Base-by-base conservation (phyloP, 2,329 filamentous ascomycete species). In the Colletotrichum truncatum region DNA sequence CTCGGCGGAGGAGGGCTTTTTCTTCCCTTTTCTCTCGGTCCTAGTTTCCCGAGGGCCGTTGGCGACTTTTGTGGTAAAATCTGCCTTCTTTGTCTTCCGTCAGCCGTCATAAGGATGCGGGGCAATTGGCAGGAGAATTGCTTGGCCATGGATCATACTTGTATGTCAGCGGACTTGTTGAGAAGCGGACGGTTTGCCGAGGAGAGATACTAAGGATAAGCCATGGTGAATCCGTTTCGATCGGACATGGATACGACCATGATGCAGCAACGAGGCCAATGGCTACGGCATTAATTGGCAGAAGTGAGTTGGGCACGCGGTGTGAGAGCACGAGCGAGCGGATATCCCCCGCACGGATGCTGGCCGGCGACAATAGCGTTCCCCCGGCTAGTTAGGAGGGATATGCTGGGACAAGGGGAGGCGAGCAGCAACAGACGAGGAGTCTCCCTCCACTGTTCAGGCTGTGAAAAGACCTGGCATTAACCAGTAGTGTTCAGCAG, bases 321-420 rank as follows among this genome's bases (percentile, higher is more conserved):
- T 32, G 49, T 63, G 54, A 48, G 54, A 34, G 54, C 30, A 43
- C 41, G 30, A 36, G 54, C 63, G 34, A 56, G 57, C 63, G 57
- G 58, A 63, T 56, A 46, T 66, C 28, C 63, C 63, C 63, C 63
- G 63, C 58, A 65, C 54, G 43, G 56, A 64, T 64, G 56, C 56
- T 64, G 39, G 56, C 48, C 34, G 18, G 46, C 38, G 45, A 12
- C 14, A 45, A 36, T 49, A 51, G 49, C 58, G 43, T 63, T 56
- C 57, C 58, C 49, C 63, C 55, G 51, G 48, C 56, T 34, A 43
- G 51, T 34, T 65, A 41, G 43, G 43, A 56, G 57, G 43, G 43
- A 56, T 45, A 63, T 46, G 51, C 58, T 52, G 28, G 49, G 32
- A 51, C 43, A 36, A 18, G 36, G 63, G 45, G 41, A 38, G 28